Base-by-base conservation (phyloP, 2,329 filamentous ascomycete genomes). In the Colletotrichum sp. region DNA sequence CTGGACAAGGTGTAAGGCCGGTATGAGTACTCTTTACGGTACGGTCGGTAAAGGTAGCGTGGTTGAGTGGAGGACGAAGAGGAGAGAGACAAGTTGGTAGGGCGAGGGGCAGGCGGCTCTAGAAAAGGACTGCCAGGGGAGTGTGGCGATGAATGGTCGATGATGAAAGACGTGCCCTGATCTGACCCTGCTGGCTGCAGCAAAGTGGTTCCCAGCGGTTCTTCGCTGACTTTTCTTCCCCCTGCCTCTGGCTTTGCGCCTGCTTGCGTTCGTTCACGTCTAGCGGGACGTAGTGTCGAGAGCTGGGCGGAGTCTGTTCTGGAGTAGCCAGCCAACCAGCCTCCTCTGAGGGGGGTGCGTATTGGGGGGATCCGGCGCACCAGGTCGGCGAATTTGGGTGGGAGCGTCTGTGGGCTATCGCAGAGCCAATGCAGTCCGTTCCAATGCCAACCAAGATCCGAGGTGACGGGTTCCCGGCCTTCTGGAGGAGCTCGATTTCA, bases 121-220 rank as follows among this genome's bases (percentile, higher is more conserved):
- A 76, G 64, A 73, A 73, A 76, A 76, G 64, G 73, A 65, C 69
- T 69, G 73, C 73, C 73, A 73, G 73, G 67, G 72, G 77, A 71
- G 67, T 76, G 77, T 78, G 77, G 77, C 77, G 49, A 78, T 75
- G 74, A 75, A 70, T 78, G 77, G 70, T 67, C 77, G 77, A 78
- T 78, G 77, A 78, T 78, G 74, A 72, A 77, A 78, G 77, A 75
- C 74, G 63, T 76, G 73, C 73, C 73, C 64, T 76, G 73, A 69
- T 69, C 73, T 76, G 69, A 73, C 70, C 70, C 69, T 73, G 73
- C 73, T 72, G 64, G 73, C 69, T 76, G 73, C 73, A 76, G 63
- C 59, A 76, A 59, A 76, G 73, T 76, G 72, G 72, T 71, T 65
- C 72, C 49, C 34, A 75, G 72, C 60, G 69, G 72, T 76, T 76